Evolutionary conservation across 2,329 filamentous ascomycete genomes (phyloP), one percentile per base, ranked within the genome.

Genomic region (Alternaria burnsii): DNA sequence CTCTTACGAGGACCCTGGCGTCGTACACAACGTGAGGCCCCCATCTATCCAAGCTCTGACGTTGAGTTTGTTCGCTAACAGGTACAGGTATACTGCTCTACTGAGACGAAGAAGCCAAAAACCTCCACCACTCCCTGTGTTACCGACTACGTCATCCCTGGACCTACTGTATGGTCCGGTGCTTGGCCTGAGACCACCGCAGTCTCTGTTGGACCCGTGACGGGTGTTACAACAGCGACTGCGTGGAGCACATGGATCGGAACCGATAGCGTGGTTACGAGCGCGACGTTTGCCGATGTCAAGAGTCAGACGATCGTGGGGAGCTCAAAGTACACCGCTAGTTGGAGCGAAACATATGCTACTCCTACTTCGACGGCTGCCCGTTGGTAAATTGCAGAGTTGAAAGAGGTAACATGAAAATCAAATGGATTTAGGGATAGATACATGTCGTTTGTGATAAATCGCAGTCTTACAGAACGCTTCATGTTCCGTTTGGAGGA

Each of bases 131-230:
- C 62, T 0, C 50, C 67, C 12, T 75, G 67, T 48, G 66, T 67
- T 3, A 71, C 72, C 18, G 74, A 71, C 14, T 82, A 81, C 66
- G 71, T 74, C 3, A 80, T 81, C 55, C 79, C 80, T 8, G 80
- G 80, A 7, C 79, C 80, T 9, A 73, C 75, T 1, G 75, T 79
- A 6, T 80, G 76, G 76, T 63, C 61, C 8, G 74, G 73, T 30
- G 73, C 73, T 4, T 73, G 70, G 69, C 61, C 69, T 7, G 68
- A 75, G 53, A 80, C 78, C 3, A 76, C 78, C 1, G 58, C 65
- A 3, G 76, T 78, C 1, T 62, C 68, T 6, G 62, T 76, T 0
- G 72, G 74, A 0, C 69, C 71, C 4, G 63, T 75, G 1, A 69
- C 64, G 8, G 78, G 71, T 3, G 65, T 59, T n/a, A 71, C 67